Base-by-base conservation (phyloP, 164 flowering plant species). In the Cinnamomum micranthum region DNA sequence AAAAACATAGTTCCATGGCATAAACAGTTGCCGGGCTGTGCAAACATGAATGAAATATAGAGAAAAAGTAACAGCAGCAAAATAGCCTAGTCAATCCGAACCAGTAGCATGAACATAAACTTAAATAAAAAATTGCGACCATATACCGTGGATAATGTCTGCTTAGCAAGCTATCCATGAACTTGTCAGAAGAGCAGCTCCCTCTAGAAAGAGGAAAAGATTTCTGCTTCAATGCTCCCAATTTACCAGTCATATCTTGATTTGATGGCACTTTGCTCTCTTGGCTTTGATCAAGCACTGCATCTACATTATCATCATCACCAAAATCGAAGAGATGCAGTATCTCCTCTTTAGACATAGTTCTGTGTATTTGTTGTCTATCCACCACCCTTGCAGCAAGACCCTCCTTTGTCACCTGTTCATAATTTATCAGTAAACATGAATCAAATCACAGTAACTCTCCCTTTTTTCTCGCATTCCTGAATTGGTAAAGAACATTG, bases 331-430 rank as follows among this genome's bases (percentile, higher is more conserved):
- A 94, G 14, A 94, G 90, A 87, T 94, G 97, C 73, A 90, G 79
- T 87, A 94, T 88, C 81, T 94, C 99, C 81, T 96, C 99, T 81
- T 88, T 94, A 25, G 99, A 94, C 82, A 96, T 96, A 25, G 94
- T 92, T 81, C 99, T 82, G 74, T 88, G 87, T 67, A 96, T 87
- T 85, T 96, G 99, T 74, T 96, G 99, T 82, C 88, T 90, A 87
- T 96, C 99, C 58, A 96, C 98, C 70, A 96, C 99, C 81, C 98
- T 89, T 58, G 99, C 99, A 82, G 99, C 93, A 76, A 96, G 97
- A 12, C 99, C 94, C 83, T 94, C 99, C 85, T 96, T 96, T 27
- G 94, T 91, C 71, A 95, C 99, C 99, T 93, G 84, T 76, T 74
- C 60, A 55, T 20, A 55, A 13, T 4, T 55, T 17, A 4, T 55